Conservation (phyloP, 371 early-diverging fungal genomes). For the Haplosporangium sp. region DNA sequence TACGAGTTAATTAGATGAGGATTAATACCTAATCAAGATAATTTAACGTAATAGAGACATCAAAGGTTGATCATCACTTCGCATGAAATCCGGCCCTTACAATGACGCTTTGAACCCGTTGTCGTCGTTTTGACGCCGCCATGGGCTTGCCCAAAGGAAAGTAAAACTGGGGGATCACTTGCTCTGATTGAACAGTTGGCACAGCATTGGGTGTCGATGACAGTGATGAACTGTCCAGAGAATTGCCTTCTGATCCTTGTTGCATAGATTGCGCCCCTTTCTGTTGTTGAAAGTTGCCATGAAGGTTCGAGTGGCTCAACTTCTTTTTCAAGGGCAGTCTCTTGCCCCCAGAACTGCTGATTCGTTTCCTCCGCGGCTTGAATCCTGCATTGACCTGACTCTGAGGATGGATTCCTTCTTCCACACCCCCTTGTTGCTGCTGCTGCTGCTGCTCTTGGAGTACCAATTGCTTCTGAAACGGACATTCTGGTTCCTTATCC, state of each 20-base stretch:
- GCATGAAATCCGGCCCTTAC: constrained; percentile 23
- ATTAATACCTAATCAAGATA: background rate
- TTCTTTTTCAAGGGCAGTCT: constrained; percentile 32
- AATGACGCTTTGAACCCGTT: constrained; percentile 41
- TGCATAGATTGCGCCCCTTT: constrained; percentile 6
- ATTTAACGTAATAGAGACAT: background rate
- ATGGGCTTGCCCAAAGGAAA: constrained; percentile 58
- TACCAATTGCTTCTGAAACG: constrained; percentile 27
- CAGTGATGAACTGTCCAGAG: background rate
- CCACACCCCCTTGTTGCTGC: background rate
- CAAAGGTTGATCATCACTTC: background rate
- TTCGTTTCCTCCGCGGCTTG: constrained; percentile 31
- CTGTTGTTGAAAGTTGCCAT: constrained; percentile 25
- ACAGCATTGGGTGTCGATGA: background rate
- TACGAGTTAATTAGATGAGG: constrained; percentile 12
- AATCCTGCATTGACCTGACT: constrained; percentile 3
- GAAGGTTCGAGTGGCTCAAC: constrained; percentile 20
- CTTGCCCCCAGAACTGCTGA: constrained; percentile 37
- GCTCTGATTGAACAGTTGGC: constrained; percentile 1
- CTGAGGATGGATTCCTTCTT: background rate
- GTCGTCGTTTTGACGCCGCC: constrained; percentile 40
- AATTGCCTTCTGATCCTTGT: constrained; percentile 1
- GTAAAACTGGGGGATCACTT: constrained; percentile 57
- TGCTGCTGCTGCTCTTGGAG: constrained; percentile 24
- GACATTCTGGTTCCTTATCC: constrained; percentile 4